Base-by-base conservation (phyloP, 106 monocot species). In the Alisma plantagoaquatica region DNA sequence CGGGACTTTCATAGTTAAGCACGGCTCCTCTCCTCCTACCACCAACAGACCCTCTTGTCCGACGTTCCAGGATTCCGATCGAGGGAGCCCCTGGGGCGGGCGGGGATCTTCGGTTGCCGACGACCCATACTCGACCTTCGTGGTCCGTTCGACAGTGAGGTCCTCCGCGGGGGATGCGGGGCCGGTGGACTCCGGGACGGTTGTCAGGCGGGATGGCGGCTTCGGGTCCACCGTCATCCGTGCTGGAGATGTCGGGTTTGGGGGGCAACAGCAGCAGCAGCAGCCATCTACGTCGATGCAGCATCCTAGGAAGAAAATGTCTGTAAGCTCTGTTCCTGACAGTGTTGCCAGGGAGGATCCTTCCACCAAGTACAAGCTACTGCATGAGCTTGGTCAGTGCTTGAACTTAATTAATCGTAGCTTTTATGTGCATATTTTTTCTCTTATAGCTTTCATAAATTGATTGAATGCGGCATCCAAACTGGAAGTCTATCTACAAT, bases 321-420 rank as follows among this genome's bases (percentile, higher is more conserved):
- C 96, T 20, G 84, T 89, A 43, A 98, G 89, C 61, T 98, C 96
- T 2, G 63, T 98, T 12, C 81, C 96, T 3, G 96, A 98, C 0
- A 85, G 68, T 38, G 42, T 98, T 31, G 63, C 78, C 7, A 81
- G 60, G 52, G 96, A 98, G 68, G 96, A 98, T 47, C 96, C 96
- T 8, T 67, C 81, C 17, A 74, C 89, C 19, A 98, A 88, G 63
- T 98, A 98, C 26, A 89, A 98, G 49, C 27, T 98, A 69, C 89
- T 98, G 22, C 75, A 85, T 64, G 98, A 98, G 54, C 90, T 98
- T 24, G 98, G 98, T 98, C 27, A 70, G 88, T 31, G n/a, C 35
- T 14, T 14, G 35, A 38, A 38, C 14, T 38, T 7, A 14, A 7
- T 38, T 38, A 6, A n/a, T n/a, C n/a, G n/a, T n/a, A n/a, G n/a